phyloP scores from a whole-genome alignment of 345 rosid species.

The Eucalyptus virginea region DNA sequence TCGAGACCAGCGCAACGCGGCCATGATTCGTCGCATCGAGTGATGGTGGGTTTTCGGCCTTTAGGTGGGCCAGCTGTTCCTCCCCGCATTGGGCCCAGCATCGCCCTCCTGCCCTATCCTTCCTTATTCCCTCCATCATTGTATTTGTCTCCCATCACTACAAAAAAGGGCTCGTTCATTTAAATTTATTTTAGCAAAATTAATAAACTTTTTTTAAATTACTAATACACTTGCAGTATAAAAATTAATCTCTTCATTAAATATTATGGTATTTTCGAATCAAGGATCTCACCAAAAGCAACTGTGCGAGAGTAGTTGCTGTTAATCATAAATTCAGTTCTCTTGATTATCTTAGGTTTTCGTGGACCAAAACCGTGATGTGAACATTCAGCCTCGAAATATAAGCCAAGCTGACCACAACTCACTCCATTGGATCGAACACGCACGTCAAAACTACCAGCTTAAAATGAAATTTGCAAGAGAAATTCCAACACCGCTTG shows the following conservation, averaged over 20 bases:
- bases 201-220: no score
- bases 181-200: no score
- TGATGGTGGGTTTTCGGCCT: neutral
- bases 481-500: neutral
- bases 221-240: neutral
- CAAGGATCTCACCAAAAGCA: neutral
- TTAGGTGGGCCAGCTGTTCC: neutral
- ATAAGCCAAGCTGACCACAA: no score
- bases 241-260: no score
- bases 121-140: neutral
- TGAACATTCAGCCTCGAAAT: fast-evolving
- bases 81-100: neutral
- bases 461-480: neutral
- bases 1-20: neutral
- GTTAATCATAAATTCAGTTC: fast-evolving
- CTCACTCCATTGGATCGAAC: neutral
- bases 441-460: fast-evolving
- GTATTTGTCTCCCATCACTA: neutral
- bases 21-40: neutral
- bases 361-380: no score
- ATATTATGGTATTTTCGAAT: neutral
- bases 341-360: no score
- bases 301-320: fast-evolving
- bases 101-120: neutral
- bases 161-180: neutral